These are phyloP conservation scores for Crassisporium funariophilum DNA, from an alignment of 768 basidiomycete species.

Conservation along the genomic window DNA sequence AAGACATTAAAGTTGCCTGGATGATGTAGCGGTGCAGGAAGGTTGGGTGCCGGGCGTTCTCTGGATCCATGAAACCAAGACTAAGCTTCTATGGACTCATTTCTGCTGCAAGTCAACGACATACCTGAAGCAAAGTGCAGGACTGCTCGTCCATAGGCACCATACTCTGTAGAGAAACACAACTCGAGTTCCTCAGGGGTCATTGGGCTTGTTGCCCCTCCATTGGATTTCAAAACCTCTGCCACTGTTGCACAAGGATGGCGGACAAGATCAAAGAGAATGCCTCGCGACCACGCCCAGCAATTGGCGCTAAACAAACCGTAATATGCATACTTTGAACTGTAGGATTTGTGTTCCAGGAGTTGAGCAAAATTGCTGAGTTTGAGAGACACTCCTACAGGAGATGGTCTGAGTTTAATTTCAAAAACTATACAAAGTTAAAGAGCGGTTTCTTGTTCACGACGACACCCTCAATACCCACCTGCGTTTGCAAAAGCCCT, in stretches of 20 bases:
- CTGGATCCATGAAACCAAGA: too few species aligned
- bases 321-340: background rate
- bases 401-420: background rate
- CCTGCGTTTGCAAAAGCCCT: background rate
- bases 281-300: constrained; percentile 5
- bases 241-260: background rate
- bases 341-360: background rate
- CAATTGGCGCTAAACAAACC: constrained; percentile 4
- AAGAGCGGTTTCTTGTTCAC: background rate
- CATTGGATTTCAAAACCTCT: background rate
- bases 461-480: background rate
- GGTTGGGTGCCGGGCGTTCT: too few species aligned
- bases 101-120: too few species aligned
- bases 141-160: constrained; percentile 2
- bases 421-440: background rate
- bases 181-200: constrained; percentile 3
- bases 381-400: background rate
- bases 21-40: background rate
- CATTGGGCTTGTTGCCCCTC: background rate
- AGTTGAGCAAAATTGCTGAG: constrained; percentile 2
- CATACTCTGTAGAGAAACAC: constrained; percentile 1
- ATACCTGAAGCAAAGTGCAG: constrained; percentile 7
- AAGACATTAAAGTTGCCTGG: background rate
- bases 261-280: constrained; percentile 3
- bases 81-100: too few species aligned